These are phyloP conservation scores for Corrigiola litoralis DNA, from an alignment of 179 eudicot genomes.

Conservation along the genomic window DNA sequence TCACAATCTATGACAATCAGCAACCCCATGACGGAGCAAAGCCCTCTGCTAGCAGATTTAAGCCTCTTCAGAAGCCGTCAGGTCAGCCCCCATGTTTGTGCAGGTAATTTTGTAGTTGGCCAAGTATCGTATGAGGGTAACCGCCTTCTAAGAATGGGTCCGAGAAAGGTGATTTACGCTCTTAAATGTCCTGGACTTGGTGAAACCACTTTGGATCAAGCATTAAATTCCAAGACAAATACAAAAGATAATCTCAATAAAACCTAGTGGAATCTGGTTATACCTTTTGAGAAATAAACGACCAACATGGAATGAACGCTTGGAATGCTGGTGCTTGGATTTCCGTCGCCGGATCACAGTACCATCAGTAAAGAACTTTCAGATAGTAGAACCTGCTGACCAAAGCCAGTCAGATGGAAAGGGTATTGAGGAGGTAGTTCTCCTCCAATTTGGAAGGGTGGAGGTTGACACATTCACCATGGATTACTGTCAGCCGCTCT, in stretches of 20 bases:
- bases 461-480: conserved; percentile 20
- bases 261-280: not conserved
- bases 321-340: conserved; percentile 21
- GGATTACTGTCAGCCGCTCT: conserved; percentile 20
- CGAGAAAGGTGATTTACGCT: conserved; percentile 7
- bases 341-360: conserved; percentile 20
- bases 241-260: not conserved
- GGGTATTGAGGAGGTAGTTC: conserved; percentile 11
- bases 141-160: conserved; percentile 12
- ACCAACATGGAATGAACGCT: conserved; percentile 19
- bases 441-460: conserved; percentile 22
- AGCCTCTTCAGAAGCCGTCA: not conserved
- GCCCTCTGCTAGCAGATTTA: not conserved
- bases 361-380: conserved; percentile 23
- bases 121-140: conserved; percentile 21
- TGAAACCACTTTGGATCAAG: not conserved
- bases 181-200: not conserved
- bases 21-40: conserved; percentile 2
- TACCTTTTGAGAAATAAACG: conserved; percentile 16
- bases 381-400: conserved; percentile 6
- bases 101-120: conserved; percentile 3
- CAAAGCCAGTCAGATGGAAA: conserved; percentile 5
- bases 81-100: not conserved
- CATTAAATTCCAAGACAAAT: no score
- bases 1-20: conserved; percentile 19